Evolutionary conservation across 805 yeast genomes (phyloP), one percentile per base, ranked within the genome.

Genomic region (Hanseniaspora singularis): DNA sequence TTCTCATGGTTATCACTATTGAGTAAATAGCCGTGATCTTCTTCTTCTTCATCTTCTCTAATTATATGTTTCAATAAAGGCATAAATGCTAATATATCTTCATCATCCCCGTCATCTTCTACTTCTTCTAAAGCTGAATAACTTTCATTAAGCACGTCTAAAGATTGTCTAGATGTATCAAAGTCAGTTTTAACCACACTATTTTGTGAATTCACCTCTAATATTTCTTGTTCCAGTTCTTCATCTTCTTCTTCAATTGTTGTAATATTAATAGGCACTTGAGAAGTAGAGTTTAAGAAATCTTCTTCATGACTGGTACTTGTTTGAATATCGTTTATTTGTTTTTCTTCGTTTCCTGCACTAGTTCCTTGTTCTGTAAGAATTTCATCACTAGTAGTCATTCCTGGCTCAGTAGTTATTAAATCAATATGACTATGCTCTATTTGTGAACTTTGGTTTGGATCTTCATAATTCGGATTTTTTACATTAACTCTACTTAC

Each of bases 181-280:
- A 23, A 4, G 5, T 23, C 30, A 6, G 40, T 14, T 2, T 31
- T 40, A 15, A 34, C 23, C 12, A 26, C 46, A 23, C 15, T 39
- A 14, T 28, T 40, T 28, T 46, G 51, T 3, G 60, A 53, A 18
- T 47, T 55, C 12, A 9, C 19, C n/a, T n/a, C n/a, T n/a, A n/a
- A n/a, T n/a, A n/a, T n/a, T 40, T 59, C 64, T n/a, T 53, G 51
- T 9, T 47, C 44, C 7, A 51, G 52, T 15, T 54, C 55, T 2
- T 51, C 59, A 26, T 27, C 33, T 33, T 45, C 49, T 24, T 44
- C 41, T 12, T 37, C 37, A 20, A 42, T 42, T n/a, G 46, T 28
- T n/a, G 46, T 19, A 5, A 42, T 42, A 20, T 11, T 20, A 4
- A 20, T 16, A 32, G n/a, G n/a, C n/a, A n/a, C n/a, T n/a, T n/a